phyloP scores from a whole-genome alignment of 108 stramenopile genomes.

The Discostella pseudostelligera region DNA sequence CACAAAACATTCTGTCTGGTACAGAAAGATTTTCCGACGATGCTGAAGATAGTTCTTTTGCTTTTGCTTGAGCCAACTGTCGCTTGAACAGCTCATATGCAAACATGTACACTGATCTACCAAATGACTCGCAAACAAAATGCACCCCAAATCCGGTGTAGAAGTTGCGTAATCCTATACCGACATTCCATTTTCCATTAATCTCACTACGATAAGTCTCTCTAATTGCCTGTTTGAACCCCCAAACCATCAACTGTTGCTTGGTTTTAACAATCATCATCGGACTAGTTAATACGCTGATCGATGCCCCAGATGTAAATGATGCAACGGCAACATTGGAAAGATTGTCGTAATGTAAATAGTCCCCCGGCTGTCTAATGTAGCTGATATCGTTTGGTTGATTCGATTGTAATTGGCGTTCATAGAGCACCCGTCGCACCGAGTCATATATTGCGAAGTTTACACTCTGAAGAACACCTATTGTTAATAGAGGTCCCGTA shows the following conservation, averaged over 20 bases:
- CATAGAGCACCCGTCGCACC: constrained; percentile 51
- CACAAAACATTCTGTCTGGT: constrained; percentile 63
- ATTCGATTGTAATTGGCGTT: constrained; percentile 30
- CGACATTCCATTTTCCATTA: not conserved
- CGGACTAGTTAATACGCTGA: constrained; percentile 56
- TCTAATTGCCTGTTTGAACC: constrained; percentile 51
- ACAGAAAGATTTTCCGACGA: constrained; percentile 33
- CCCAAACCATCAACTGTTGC: constrained; percentile 65
- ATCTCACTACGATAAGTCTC: constrained; percentile 34
- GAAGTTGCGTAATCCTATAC: constrained; percentile 28
- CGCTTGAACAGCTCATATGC: constrained; percentile 69
- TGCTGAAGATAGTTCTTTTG: not conserved
- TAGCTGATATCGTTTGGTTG: constrained; percentile 6
- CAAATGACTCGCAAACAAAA: constrained; percentile 56
- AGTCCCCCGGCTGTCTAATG: constrained; percentile 31
- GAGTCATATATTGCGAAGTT: constrained; percentile 81
- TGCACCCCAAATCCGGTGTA: constrained; percentile 65
- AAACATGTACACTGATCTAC: constrained; percentile 58
- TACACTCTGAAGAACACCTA: constrained; percentile 64
- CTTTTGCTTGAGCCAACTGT: constrained; percentile 22
- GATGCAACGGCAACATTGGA: constrained; percentile 60
- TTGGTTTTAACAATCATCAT: constrained; percentile 68
- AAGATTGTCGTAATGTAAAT: constrained; percentile 58
- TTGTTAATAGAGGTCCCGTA: constrained; percentile 59
- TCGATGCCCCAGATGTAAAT: constrained; percentile 47